A percentile compares a stretch with the other conserved stretches of the same genome.
These are phyloP conservation scores for Dactylorhiza incarnata DNA, from an alignment of 106 monocot genomes.

Conservation along the genomic window DNA sequence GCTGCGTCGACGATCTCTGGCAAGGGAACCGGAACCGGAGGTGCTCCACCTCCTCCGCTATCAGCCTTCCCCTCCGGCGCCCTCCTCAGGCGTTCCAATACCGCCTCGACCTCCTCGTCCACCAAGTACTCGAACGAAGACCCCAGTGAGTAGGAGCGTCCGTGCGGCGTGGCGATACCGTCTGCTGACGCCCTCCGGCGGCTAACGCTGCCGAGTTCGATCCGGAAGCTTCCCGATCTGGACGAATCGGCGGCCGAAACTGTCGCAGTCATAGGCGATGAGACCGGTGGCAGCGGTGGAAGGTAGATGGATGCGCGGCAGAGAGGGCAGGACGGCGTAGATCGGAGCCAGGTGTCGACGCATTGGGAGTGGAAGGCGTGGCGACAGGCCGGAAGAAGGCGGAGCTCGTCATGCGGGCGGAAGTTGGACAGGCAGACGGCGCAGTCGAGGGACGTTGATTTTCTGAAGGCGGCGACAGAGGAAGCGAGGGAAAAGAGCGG, in stretches of 20 bases:
- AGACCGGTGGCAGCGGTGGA: constrained; percentile 4
- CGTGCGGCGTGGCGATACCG: constrained; percentile 4
- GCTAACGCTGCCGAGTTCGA: constrained; percentile 81
- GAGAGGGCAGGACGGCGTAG: constrained; percentile 83
- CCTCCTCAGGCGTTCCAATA: constrained; percentile 34
- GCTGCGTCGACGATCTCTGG: constrained; percentile 15
- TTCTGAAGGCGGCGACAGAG: constrained; percentile 26
- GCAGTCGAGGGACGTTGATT: constrained; percentile 59
- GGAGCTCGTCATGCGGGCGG: constrained; percentile 61
- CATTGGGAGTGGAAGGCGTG: constrained; percentile 91
- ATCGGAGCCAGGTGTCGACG: constrained; percentile 89
- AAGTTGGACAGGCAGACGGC: constrained; percentile 88
- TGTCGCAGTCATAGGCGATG: neutral
- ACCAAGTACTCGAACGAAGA: constrained; percentile 83
- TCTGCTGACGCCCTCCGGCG: constrained; percentile 20
- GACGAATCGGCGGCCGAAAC: neutral
- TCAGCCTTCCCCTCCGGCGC: neutral
- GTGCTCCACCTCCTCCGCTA: neutral
- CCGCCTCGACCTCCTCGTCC: constrained; percentile 75
- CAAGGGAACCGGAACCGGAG: constrained; percentile 5
- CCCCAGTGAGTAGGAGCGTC: constrained; percentile 57
- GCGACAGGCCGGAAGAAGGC: constrained; percentile 86
- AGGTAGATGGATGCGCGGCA: constrained; percentile 56
- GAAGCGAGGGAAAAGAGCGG: constrained; percentile 72
- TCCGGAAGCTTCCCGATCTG: constrained; percentile 51